Conservation (phyloP, 2,329 filamentous ascomycete species). For the Canariomyces notabilis region DNA sequence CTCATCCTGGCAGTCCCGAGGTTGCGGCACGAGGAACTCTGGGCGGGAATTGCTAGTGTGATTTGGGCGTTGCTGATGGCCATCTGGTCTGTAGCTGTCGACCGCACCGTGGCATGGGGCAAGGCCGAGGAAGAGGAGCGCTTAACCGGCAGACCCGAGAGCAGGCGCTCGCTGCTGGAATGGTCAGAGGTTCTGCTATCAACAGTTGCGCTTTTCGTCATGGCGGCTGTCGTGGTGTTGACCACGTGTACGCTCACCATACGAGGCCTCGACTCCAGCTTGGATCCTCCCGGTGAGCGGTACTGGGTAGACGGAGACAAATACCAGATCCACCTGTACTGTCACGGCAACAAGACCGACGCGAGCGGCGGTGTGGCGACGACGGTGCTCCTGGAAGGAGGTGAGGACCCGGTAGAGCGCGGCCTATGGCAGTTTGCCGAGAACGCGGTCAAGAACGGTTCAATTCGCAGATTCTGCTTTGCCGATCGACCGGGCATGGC, state of each 20-base stretch:
- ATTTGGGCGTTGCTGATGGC: slow-evolving; percentile 77
- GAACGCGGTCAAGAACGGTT: slow-evolving; percentile 69
- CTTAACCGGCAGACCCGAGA: slow-evolving; percentile 83
- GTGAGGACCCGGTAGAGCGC: slow-evolving; percentile 72
- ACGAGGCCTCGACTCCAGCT: slow-evolving; percentile 70
- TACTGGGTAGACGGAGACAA: slow-evolving; percentile 79
- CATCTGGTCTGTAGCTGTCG: slow-evolving; percentile 72
- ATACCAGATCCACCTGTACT: slow-evolving; percentile 83
- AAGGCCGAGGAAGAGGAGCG: slow-evolving; percentile 91
- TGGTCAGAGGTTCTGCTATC: slow-evolving; percentile 78
- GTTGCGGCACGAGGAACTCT: slow-evolving; percentile 78
- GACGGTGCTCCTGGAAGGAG: slow-evolving; percentile 82
- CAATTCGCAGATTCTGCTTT: slow-evolving; percentile 87
- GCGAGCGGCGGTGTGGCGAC: slow-evolving; percentile 54
- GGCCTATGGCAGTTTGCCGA: slow-evolving; percentile 77
- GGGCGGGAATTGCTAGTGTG: slow-evolving; percentile 83
- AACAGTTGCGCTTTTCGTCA: slow-evolving; percentile 63
- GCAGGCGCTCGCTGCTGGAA: slow-evolving; percentile 72
- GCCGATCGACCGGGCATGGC: slow-evolving; percentile 87
- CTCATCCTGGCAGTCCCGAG: slow-evolving; percentile 71
- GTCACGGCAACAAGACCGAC: slow-evolving; percentile 66
- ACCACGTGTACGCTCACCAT: slow-evolving; percentile 76
- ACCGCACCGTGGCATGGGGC: slow-evolving; percentile 80
- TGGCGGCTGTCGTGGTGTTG: slow-evolving; percentile 64
- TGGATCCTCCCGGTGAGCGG: slow-evolving; percentile 66